A percentile compares a stretch with the other conserved stretches of the same genome.
These are phyloP conservation scores for Exsudoporus floridanus DNA, from an alignment of 1,284 basidiomycete species.

Conservation along the genomic window DNA sequence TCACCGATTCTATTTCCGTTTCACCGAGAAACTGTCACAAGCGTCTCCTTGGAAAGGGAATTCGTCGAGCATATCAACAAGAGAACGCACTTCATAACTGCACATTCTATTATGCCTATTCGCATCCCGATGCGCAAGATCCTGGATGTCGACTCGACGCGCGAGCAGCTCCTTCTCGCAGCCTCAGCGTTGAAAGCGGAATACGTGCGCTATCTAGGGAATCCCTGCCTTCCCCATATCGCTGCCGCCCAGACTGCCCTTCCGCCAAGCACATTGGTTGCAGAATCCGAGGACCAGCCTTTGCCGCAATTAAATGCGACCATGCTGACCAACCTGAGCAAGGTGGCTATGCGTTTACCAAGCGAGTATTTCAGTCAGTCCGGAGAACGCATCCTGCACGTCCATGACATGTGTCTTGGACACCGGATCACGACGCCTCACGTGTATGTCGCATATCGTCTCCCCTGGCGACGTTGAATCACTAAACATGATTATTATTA, in stretches of 20 bases:
- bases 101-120: conserved; percentile 8
- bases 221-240: conserved; percentile 21
- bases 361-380: not conserved
- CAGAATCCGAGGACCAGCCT: not conserved
- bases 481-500: too few relatives aligned
- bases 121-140: conserved; percentile 8
- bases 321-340: conserved; percentile 21
- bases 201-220: not conserved
- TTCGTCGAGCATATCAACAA: not conserved
- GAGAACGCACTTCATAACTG: conserved; percentile 10
- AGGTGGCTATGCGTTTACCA: not conserved
- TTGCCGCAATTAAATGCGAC: conserved; percentile 19
- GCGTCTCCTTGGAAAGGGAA: conserved; percentile 7
- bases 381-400: not conserved
- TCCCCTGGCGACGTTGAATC: not conserved
- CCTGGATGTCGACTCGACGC: not conserved
- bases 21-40: conserved; percentile 20
- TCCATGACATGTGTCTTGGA: conserved; percentile 1
- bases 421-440: conserved; percentile 1
- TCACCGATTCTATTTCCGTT: not conserved
- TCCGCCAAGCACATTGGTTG: conserved; percentile 11
- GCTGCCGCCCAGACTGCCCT: conserved; percentile 26
- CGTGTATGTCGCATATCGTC: not conserved
- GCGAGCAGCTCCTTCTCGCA: conserved; percentile 1
- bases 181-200: not conserved